A percentile compares a stretch with the other conserved stretches of the same genome.
Conservation (phyloP, 2,329 filamentous ascomycete species). For the Phoma sp. region DNA sequence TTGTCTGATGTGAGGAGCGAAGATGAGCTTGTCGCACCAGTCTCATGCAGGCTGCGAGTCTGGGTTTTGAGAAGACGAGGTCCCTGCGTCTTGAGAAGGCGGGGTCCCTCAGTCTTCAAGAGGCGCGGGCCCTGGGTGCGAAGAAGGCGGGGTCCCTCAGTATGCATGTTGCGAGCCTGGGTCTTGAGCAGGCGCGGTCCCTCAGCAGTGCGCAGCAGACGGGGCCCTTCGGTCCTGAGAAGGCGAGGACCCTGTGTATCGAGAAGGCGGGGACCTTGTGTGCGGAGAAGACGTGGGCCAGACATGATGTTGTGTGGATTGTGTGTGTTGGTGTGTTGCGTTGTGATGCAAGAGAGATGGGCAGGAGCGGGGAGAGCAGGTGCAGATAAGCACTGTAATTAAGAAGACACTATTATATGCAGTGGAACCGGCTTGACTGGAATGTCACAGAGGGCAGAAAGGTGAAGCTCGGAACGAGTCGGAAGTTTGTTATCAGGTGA, state of each 20-base stretch:
- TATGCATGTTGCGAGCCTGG: slow-evolving; percentile 13
- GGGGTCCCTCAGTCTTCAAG: slow-evolving; percentile 11
- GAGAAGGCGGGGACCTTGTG: slow-evolving; percentile 16
- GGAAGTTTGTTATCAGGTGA: slow-evolving; percentile 10
- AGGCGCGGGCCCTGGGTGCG: slow-evolving; percentile 14
- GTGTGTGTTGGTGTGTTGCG: not conserved
- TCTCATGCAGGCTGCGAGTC: slow-evolving; percentile 63
- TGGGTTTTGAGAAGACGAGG: slow-evolving; percentile 25
- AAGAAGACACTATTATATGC: slow-evolving; percentile 7
- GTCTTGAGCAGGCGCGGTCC: slow-evolving; percentile 18
- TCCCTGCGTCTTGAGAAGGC: slow-evolving; percentile 14
- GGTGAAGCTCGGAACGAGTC: slow-evolving; percentile 6
- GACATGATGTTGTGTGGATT: slow-evolving; percentile 4
- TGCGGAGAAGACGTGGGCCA: slow-evolving; percentile 18
- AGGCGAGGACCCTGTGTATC: slow-evolving; percentile 12
- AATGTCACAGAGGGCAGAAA: slow-evolving; percentile 9
- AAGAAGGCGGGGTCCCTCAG: slow-evolving; percentile 16
- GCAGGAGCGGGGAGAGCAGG: not conserved
- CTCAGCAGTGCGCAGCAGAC: slow-evolving; percentile 16
- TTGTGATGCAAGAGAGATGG: not conserved
- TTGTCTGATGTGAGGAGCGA: slow-evolving; percentile 59
- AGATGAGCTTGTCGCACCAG: slow-evolving; percentile 62
- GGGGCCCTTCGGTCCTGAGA: slow-evolving; percentile 8
- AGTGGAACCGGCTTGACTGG: slow-evolving; percentile 5
- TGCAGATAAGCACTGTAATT: slow-evolving; percentile 10